These are phyloP conservation scores for Lotus japonicus DNA, from an alignment of 306 rosid genomes.

Conservation along the genomic window DNA sequence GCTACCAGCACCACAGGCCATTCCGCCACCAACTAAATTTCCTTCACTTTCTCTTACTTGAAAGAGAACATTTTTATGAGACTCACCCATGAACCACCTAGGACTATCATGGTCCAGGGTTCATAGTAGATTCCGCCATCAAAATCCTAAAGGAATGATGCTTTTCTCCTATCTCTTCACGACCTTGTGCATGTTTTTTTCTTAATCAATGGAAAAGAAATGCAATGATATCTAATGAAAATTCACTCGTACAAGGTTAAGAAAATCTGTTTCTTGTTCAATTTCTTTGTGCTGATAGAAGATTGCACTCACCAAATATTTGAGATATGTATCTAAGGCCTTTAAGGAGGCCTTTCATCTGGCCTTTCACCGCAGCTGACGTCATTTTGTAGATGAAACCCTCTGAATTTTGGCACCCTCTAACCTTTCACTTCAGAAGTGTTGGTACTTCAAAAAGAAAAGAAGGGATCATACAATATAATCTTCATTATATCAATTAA, in stretches of 20 bases:
- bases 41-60: too few relatives aligned
- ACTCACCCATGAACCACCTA: too few relatives aligned
- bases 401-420: background rate
- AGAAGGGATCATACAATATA: background rate
- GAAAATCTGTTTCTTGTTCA: background rate
- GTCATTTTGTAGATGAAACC: conserved; percentile 24
- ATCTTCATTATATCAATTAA: background rate
- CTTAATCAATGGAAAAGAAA: background rate
- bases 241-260: too few relatives aligned
- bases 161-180: background rate
- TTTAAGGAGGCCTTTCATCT: conserved; percentile 65
- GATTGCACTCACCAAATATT: conserved; percentile 61
- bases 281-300: background rate
- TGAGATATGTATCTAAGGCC: conserved; percentile 80
- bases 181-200: background rate
- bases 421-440: conserved; percentile 17
- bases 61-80: too few relatives aligned
- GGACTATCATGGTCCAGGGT: too few relatives aligned
- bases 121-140: too few relatives aligned
- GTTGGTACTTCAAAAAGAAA: background rate
- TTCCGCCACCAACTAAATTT: too few relatives aligned
- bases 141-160: too few relatives aligned
- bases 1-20: too few relatives aligned
- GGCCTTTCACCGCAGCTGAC: conserved; percentile 43
- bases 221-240: too few relatives aligned